Percentiles rank a stretch among this genome's conserved stretches.
These are phyloP conservation scores for Aspergillus funiculosus DNA, from an alignment of 495 filamentous ascomycete genomes.

Conservation along the genomic window DNA sequence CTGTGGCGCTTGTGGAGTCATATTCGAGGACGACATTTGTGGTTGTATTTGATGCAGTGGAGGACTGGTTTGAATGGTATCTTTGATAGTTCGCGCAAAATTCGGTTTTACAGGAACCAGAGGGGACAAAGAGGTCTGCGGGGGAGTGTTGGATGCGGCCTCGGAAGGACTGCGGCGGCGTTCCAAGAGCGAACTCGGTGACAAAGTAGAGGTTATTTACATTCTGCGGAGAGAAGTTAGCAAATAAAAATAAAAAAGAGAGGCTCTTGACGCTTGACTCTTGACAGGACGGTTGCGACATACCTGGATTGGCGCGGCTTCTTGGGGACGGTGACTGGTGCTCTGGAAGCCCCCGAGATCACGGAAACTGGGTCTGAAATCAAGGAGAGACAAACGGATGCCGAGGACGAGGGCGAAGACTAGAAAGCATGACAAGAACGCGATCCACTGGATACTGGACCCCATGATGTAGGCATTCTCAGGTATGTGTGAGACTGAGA, in stretches of 20 bases:
- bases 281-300: too few species aligned
- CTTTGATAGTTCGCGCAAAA: neutral
- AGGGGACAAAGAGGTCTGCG: neutral
- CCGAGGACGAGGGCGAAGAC: neutral
- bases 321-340: neutral
- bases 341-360: too few species aligned
- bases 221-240: neutral
- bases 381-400: neutral
- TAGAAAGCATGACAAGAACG: neutral
- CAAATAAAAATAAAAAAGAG: neutral
- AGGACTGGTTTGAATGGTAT: constrained; percentile 1
- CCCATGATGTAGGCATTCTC: neutral
- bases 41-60: neutral
- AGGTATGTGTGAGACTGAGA: too few species aligned
- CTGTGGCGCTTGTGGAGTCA: neutral
- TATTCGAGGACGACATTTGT: neutral
- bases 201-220: neutral
- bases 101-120: neutral
- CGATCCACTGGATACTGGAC: neutral
- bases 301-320: neutral
- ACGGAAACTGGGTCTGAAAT: too few species aligned
- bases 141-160: neutral
- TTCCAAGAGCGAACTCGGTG: neutral
- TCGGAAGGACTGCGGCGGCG: constrained; percentile 3
- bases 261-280: too few species aligned